Conservation (phyloP, 169 alveolate genomes). For the Plasmodium reichenowi region DNA sequence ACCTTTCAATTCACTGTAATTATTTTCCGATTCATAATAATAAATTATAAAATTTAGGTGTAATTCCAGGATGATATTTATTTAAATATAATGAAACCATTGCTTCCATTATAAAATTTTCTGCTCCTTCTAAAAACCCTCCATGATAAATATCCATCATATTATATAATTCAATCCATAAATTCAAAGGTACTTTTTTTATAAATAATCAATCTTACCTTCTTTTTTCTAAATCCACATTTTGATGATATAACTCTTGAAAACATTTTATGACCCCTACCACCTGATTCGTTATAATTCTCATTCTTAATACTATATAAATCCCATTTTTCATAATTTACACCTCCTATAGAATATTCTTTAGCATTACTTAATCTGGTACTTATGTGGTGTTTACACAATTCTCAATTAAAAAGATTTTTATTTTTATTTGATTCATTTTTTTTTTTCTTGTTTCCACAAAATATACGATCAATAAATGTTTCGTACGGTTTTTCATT, state of each 20-base stretch:
- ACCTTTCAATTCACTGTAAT: background rate
- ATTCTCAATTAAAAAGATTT: conserved; percentile 11
- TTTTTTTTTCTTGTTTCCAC: too few species aligned
- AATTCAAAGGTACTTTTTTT: conserved; percentile 82
- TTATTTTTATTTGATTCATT: too few species aligned
- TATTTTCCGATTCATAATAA: conserved; percentile 78
- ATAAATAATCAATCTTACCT: conserved; percentile 76
- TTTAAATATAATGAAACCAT: conserved; percentile 82
- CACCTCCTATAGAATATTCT: conserved; percentile 69
- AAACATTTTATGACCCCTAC: conserved; percentile 79
- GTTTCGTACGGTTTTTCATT: too few species aligned
- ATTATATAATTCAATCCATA: conserved; percentile 84
- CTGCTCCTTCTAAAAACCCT: conserved; percentile 85
- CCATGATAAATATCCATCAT: conserved; percentile 83
- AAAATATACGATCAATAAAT: too few species aligned
- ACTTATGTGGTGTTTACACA: background rate
- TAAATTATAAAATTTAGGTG: conserved; percentile 82
- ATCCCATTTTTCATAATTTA: conserved; percentile 78
- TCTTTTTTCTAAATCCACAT: conserved; percentile 19
- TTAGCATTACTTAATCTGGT: conserved; percentile 24
- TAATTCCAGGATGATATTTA: conserved; percentile 75
- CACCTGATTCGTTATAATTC: conserved; percentile 78
- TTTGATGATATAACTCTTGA: conserved; percentile 53
- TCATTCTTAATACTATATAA: conserved; percentile 66
- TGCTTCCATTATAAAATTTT: conserved; percentile 87